These are phyloP conservation scores for Echium plantagineum DNA, from an alignment of 257 asterid species.

Conservation along the genomic window DNA sequence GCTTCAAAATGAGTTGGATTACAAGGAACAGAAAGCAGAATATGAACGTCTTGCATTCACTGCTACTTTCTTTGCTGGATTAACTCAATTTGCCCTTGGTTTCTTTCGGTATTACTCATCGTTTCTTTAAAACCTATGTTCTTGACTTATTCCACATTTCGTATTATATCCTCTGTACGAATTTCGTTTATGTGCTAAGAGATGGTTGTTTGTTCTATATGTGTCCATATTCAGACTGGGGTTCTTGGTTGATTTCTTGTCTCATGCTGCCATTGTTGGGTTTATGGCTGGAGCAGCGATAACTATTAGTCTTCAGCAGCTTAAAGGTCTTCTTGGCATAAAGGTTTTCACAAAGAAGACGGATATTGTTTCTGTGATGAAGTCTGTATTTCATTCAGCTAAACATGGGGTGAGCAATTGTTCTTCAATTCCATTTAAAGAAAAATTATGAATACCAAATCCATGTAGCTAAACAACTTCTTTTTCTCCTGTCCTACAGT, in stretches of 20 bases:
- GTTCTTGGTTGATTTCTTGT: slow-evolving; percentile 33
- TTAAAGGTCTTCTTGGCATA: slow-evolving; percentile 31
- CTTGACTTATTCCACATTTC: background rate
- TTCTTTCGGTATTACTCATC: slow-evolving; percentile 34
- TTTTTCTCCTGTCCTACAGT: slow-evolving; percentile 13
- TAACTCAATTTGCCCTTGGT: slow-evolving; percentile 55
- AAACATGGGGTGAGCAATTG: slow-evolving; percentile 21
- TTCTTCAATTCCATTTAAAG: too few species aligned
- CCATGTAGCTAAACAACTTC: too few species aligned
- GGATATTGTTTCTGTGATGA: slow-evolving; percentile 26
- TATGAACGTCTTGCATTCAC: slow-evolving; percentile 57
- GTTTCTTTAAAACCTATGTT: background rate
- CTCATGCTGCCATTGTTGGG: slow-evolving; percentile 42
- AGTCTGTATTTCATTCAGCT: slow-evolving; percentile 18
- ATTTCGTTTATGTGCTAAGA: background rate
- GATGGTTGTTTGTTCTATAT: background rate
- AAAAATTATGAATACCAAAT: too few species aligned
- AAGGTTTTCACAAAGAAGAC: slow-evolving; percentile 25
- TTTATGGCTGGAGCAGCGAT: slow-evolving; percentile 48
- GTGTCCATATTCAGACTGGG: slow-evolving; percentile 21
- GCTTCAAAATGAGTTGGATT: slow-evolving; percentile 26
- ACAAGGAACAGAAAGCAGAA: slow-evolving; percentile 27
- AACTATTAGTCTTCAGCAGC: slow-evolving; percentile 37
- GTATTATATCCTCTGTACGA: background rate
- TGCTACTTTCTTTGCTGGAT: slow-evolving; percentile 55